These are phyloP conservation scores for Backusella mclennaniae DNA, from an alignment of 192 early-diverging fungal genomes.

Conservation along the genomic window DNA sequence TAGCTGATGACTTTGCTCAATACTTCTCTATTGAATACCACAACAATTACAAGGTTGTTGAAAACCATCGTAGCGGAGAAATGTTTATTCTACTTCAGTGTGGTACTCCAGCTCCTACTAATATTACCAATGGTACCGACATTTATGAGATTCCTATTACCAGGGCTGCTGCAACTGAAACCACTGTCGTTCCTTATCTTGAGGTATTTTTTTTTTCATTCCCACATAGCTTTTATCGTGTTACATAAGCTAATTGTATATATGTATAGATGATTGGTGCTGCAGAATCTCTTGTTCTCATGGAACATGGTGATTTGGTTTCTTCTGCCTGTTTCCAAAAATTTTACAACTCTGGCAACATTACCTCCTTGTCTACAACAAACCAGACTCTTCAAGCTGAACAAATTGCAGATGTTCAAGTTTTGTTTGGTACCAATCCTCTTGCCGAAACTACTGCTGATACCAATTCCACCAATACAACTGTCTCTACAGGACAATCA, in stretches of 20 bases:
- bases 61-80: slow-evolving; percentile 50
- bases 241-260: background rate
- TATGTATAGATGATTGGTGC: slow-evolving; percentile 41
- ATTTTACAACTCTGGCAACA: slow-evolving; percentile 15
- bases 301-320: slow-evolving; percentile 37
- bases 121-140: slow-evolving; percentile 42
- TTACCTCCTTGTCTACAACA: slow-evolving; percentile 35
- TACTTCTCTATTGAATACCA: slow-evolving; percentile 61
- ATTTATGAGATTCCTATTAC: slow-evolving; percentile 45
- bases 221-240: background rate
- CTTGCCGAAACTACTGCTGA: slow-evolving; percentile 13
- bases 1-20: slow-evolving; percentile 50
- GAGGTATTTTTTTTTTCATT: slow-evolving; percentile 33
- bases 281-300: slow-evolving; percentile 32
- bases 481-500: slow-evolving; percentile 46
- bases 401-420: slow-evolving; percentile 48
- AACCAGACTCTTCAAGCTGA: slow-evolving; percentile 46
- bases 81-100: slow-evolving; percentile 70
- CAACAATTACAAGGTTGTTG: slow-evolving; percentile 65
- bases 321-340: slow-evolving; percentile 53
- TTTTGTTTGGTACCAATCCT: slow-evolving; percentile 38
- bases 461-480: slow-evolving; percentile 36
- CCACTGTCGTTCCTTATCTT: slow-evolving; percentile 42
- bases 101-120: slow-evolving; percentile 56
- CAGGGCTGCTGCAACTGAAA: slow-evolving; percentile 40